Conservation (phyloP, 2,329 filamentous ascomycete genomes). For the Diaporthe ilicicola region DNA sequence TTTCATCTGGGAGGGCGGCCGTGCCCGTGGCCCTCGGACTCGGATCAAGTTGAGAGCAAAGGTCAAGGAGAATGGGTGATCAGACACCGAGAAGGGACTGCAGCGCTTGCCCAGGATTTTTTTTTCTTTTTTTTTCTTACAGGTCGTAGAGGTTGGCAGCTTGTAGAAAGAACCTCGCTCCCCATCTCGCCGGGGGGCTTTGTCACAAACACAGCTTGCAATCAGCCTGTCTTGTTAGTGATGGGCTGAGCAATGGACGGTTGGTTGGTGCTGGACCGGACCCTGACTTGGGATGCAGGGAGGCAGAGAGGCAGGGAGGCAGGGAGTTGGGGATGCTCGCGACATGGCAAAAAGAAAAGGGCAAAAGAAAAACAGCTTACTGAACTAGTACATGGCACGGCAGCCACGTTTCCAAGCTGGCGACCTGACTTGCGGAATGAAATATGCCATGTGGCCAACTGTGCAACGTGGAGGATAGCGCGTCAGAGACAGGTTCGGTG, state of each 20-base stretch:
- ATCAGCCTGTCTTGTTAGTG: not conserved
- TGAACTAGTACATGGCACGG: constrained; percentile 8
- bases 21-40: constrained; percentile 4
- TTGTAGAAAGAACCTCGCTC: not conserved
- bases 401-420: constrained; percentile 26
- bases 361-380: constrained; percentile 4
- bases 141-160: not conserved
- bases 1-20: not conserved
- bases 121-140: too few species aligned
- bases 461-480: constrained; percentile 19
- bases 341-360: not conserved
- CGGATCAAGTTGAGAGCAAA: not conserved
- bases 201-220: constrained; percentile 2
- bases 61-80: not conserved
- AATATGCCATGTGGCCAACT: constrained; percentile 29
- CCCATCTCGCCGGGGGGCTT: not conserved
- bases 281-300: not conserved
- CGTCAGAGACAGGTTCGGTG: constrained; percentile 25
- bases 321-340: constrained; percentile 12
- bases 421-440: constrained; percentile 22
- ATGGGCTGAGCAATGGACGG: not conserved
- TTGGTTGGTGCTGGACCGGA: not conserved
- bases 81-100: not conserved
- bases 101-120: not conserved
- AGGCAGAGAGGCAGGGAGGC: not conserved